A percentile compares a stretch with the other conserved stretches of the same genome.
Conservation (phyloP, 306 rosid genomes). For the Quercus variabilis region DNA sequence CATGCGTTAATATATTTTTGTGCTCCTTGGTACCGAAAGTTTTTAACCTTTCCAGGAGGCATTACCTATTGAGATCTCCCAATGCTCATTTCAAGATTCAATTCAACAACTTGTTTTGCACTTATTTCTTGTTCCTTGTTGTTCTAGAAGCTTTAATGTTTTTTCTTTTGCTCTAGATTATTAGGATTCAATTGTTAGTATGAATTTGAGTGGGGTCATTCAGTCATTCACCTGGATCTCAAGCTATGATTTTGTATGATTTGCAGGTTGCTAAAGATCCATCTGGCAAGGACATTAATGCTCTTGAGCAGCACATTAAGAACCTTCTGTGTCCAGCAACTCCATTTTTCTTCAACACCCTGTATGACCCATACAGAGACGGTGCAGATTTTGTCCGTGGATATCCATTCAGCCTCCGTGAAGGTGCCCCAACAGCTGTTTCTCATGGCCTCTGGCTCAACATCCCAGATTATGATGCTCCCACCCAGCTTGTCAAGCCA, state of each 20-base stretch:
- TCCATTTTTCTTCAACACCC: slow-evolving; percentile 79
- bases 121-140: not conserved
- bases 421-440: slow-evolving; percentile 69
- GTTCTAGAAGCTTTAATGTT: not conserved
- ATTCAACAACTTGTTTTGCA: not conserved
- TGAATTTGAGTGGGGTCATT: not conserved
- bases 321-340: slow-evolving; percentile 72
- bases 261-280: slow-evolving; percentile 81
- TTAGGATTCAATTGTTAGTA: not conserved
- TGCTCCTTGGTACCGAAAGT: not conserved
- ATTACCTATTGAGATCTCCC: not conserved
- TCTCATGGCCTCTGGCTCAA: slow-evolving; percentile 93
- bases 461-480: slow-evolving; percentile 88
- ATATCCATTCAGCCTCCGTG: slow-evolving; percentile 77
- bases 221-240: not conserved
- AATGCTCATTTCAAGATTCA: not conserved
- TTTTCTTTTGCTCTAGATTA: not conserved
- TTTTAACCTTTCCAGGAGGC: not conserved
- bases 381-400: slow-evolving; percentile 87
- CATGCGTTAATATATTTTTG: not conserved
- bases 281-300: slow-evolving; percentile 69
- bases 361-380: slow-evolving; percentile 81
- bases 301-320: slow-evolving; percentile 74
- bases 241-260: not conserved
- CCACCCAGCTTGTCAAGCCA: slow-evolving; percentile 90